Percentiles rank a stretch among this genome's conserved stretches.
These are phyloP conservation scores for Endotrypanum monterogeii DNA, from an alignment of 208 protist genomes.

Conservation along the genomic window DNA sequence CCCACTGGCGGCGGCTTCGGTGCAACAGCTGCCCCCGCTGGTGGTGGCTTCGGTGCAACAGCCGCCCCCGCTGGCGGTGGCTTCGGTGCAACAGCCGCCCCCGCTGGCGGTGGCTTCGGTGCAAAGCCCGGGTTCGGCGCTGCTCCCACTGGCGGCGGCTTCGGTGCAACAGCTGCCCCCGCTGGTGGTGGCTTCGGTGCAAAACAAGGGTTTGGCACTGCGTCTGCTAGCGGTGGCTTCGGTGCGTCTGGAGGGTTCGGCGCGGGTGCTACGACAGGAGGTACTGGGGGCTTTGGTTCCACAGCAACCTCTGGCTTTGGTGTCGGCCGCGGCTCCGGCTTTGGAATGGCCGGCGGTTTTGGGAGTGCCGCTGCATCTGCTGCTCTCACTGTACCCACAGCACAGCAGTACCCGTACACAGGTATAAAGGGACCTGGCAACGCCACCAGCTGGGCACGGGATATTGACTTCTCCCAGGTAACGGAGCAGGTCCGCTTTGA, in stretches of 20 bases:
- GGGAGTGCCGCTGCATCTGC: constrained; percentile 8
- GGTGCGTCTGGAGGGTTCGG: constrained; percentile 15
- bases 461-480: constrained; percentile 75
- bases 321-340: constrained; percentile 15
- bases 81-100: constrained; percentile 7
- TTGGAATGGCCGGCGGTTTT: constrained; percentile 26
- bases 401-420: constrained; percentile 56
- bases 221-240: constrained; percentile 30
- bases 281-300: constrained; percentile 22
- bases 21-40: constrained; percentile 11
- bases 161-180: constrained; percentile 21
- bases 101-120: constrained; percentile 13
- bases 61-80: constrained; percentile 25
- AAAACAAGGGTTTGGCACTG: constrained; percentile 40
- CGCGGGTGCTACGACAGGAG: constrained; percentile 7
- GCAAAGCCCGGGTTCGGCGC: not conserved
- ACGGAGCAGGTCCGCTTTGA: constrained; percentile 73
- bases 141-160: constrained; percentile 23
- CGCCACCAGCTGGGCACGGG: constrained; percentile 49
- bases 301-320: constrained; percentile 3
- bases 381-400: constrained; percentile 16
- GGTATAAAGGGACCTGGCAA: constrained; percentile 78
- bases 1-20: constrained; percentile 39
- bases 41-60: constrained; percentile 40
- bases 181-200: not conserved